Conservation (phyloP, 2,329 filamentous ascomycete genomes). For the Fusarium equiseti region DNA sequence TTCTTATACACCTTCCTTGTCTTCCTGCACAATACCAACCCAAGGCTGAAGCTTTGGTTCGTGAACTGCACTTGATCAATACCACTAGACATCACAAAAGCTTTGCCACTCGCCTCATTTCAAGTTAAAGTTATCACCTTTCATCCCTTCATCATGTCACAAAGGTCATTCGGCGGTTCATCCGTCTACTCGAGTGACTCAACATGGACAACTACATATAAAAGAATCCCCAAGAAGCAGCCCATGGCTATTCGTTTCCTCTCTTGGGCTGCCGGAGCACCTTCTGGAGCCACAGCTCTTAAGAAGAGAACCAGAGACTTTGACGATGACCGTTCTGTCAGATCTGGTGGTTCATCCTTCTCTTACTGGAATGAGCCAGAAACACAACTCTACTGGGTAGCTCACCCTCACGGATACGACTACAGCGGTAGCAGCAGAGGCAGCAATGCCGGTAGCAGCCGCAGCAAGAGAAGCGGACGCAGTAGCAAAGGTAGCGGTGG, state of each 20-base stretch:
- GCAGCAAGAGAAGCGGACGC: conserved; percentile 34
- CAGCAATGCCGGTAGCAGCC: conserved; percentile 34
- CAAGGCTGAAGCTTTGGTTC: conserved; percentile 24
- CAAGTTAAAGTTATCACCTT: neutral
- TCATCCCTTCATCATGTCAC: conserved; percentile 20
- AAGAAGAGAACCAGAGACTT: conserved; percentile 48
- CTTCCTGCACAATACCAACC: conserved; percentile 16
- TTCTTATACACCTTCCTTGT: conserved; percentile 21
- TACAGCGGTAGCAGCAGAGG: conserved; percentile 34
- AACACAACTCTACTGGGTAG: conserved; percentile 46
- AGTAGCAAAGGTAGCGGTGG: conserved; percentile 32
- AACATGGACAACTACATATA: conserved; percentile 44
- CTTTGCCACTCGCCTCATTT: conserved; percentile 34
- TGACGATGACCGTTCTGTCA: conserved; percentile 41
- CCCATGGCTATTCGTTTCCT: conserved; percentile 44
- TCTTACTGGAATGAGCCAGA: conserved; percentile 42
- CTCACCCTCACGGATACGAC: conserved; percentile 29
- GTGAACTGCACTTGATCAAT: conserved; percentile 27
- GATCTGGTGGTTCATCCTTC: conserved; percentile 37
- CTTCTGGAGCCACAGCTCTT: conserved; percentile 39
- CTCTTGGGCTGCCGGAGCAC: conserved; percentile 47
- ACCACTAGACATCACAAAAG: neutral
- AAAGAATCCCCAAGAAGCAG: conserved; percentile 44
- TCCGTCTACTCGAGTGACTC: conserved; percentile 45
- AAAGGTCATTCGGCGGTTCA: conserved; percentile 24